Evolutionary conservation across 2,329 filamentous ascomycete species (phyloP), one percentile per base, ranked within the genome.

Genomic region (Aspergillus uvarum): DNA sequence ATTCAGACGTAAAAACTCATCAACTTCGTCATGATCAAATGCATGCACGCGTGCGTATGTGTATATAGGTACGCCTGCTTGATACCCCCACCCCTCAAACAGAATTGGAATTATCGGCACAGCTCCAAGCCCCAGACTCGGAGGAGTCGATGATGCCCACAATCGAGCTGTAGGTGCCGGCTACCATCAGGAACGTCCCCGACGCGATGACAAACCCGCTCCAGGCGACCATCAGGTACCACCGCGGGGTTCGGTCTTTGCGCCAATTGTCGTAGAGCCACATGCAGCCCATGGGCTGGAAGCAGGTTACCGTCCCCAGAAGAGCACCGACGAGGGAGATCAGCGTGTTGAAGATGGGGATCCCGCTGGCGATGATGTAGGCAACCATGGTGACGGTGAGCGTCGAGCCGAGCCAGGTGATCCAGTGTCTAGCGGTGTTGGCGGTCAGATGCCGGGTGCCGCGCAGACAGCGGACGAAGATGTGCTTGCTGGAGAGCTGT

Each of bases 141-240:
- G 75, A 76, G 2, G 68, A 68, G 4, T 61, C 61, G n/a, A 44
- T 44, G n/a, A 44, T 44, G 14, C 16, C 38, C 21, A 77, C 73
- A 51, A 79, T 77, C 0, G 78, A 77, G 0, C 77, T 78, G 50
- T 80, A 81, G 0, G 78, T 80, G 0, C 79, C 79, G 7, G 68
- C 76, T 44, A 81, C 60, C 70, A 76, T 80, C 24, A 80, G 62
- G 58, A 81, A 81, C 0, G 61, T 71, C 8, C 77, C 77, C 0
- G 65, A 62, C 3, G 74, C 51, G 24, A 80, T 68, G 16, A 80
- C 70, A 38, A 77, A 79, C 2, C 50, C 44, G 47, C 65, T 62
- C 66, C 66, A 67, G 19, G 54, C 59, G 5, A 67, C 66, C 59
- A 63, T 65, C 11, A 58, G 35, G 5, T 52, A 62, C 65, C 65